Conservation (phyloP, 345 rosid genomes). For the Dimocarpus longan region DNA sequence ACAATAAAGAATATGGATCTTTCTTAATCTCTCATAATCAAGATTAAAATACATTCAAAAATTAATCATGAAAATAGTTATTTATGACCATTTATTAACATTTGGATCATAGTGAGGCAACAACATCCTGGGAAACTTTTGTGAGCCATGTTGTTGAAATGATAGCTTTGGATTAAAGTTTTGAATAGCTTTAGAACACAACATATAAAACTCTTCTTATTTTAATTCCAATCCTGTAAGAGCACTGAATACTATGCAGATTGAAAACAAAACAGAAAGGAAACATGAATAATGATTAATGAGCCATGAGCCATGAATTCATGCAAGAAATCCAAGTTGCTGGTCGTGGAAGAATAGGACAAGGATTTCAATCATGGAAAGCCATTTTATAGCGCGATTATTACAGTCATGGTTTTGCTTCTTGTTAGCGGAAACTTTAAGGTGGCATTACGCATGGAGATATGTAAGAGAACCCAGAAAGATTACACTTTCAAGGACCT, state of each 20-base stretch:
- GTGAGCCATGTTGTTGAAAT: conserved; percentile 4
- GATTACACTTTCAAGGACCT: conserved; percentile 12
- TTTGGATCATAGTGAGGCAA: conserved; percentile 73
- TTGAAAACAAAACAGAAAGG: no score
- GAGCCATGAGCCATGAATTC: background rate
- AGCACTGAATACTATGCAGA: background rate
- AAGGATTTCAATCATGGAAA: conserved; percentile 15
- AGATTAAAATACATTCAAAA: no score
- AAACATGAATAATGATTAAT: no score
- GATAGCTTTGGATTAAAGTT: conserved; percentile 15
- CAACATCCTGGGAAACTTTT: conserved; percentile 36
- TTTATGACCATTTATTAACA: conserved; percentile 63
- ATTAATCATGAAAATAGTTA: no score
- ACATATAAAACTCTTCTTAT: conserved; percentile 17
- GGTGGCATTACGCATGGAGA: conserved; percentile 14
- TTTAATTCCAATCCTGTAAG: conserved; percentile 30
- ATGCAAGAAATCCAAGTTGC: conserved; percentile 10
- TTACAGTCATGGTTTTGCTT: background rate
- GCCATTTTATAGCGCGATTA: background rate
- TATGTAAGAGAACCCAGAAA: conserved; percentile 8
- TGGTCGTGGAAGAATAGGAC: conserved; percentile 10
- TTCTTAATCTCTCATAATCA: no score
- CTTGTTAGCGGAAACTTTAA: background rate
- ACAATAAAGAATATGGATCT: no score
- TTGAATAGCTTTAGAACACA: conserved; percentile 28